A percentile compares a stretch with the other conserved stretches of the same genome.
phyloP scores from a whole-genome alignment of 2,329 filamentous ascomycete species.

The Penicillium psychrosexuale region DNA sequence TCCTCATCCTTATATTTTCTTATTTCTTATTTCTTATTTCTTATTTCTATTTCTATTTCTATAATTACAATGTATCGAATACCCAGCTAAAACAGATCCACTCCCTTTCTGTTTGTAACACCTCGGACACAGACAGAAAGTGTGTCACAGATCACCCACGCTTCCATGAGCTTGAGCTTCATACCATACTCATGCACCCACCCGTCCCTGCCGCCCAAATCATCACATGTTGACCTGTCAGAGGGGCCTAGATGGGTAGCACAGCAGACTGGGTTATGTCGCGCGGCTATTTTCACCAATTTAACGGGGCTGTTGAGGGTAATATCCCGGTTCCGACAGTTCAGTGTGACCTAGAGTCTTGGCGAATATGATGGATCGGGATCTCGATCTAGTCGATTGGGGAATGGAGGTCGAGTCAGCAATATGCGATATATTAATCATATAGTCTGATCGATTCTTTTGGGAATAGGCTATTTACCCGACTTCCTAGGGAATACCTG shows the following conservation, averaged over 20 bases:
- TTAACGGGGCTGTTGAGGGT: not conserved
- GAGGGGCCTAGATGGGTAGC: not conserved
- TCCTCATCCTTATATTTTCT: no score
- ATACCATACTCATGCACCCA: conserved; percentile 11
- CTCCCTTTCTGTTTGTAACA: conserved; percentile 11
- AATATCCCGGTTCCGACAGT: not conserved
- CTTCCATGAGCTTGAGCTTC: conserved; percentile 15
- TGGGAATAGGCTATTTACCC: not conserved
- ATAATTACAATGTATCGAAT: not conserved
- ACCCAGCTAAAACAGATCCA: conserved; percentile 5
- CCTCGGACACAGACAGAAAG: conserved; percentile 12
- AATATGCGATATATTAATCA: no score
- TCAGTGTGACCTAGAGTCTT: conserved; percentile 3
- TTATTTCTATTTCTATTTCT: no score
- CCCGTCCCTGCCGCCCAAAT: conserved; percentile 17
- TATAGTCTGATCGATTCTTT: no score
- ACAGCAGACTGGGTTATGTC: not conserved
- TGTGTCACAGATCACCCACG: conserved; percentile 2
- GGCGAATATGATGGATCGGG: not conserved
- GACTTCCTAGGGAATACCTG: not conserved
- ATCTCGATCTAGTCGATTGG: not conserved
- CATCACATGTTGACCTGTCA: conserved; percentile 10
- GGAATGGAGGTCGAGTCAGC: no score
- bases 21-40: no score
- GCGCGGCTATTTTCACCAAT: conserved; percentile 5